phyloP scores from a whole-genome alignment of 2,329 filamentous ascomycete species.

The Neoarthrinium moseri region DNA sequence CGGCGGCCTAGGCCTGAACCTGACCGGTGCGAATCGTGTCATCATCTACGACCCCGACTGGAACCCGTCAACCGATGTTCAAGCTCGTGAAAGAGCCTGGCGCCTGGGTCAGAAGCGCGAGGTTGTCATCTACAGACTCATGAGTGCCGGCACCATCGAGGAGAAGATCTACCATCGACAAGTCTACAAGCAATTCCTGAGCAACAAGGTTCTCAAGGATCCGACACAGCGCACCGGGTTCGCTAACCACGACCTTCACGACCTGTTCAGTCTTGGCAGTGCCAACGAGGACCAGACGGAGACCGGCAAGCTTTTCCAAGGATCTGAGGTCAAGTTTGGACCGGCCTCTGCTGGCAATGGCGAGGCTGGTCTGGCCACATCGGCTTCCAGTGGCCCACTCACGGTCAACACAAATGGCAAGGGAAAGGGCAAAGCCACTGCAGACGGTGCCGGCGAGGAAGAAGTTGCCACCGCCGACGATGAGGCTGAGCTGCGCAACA shows the following conservation, averaged over 20 bases:
- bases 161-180: constrained; percentile 99
- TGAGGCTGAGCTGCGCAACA: constrained; percentile 27
- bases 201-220: constrained; percentile 93
- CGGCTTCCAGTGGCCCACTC: background rate
- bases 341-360: constrained; percentile 25
- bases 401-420: constrained; percentile 7
- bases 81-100: constrained; percentile 95
- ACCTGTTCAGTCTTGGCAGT: constrained; percentile 79
- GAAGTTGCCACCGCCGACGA: constrained; percentile 18
- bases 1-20: constrained; percentile 87
- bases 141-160: constrained; percentile 97
- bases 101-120: constrained; percentile 91
- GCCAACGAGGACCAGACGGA: constrained; percentile 71
- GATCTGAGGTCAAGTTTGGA: constrained; percentile 73
- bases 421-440: constrained; percentile 4
- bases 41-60: constrained; percentile 99
- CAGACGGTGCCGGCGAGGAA: constrained; percentile 12
- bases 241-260: constrained; percentile 84
- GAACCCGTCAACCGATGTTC: constrained; percentile 96
- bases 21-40: constrained; percentile 92
- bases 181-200: constrained; percentile 97
- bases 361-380: constrained; percentile 10
- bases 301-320: constrained; percentile 82
- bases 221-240: constrained; percentile 92
- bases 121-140: constrained; percentile 94